These are phyloP conservation scores for Solanum sitiens DNA, from an alignment of 257 asterid genomes.

Conservation along the genomic window DNA sequence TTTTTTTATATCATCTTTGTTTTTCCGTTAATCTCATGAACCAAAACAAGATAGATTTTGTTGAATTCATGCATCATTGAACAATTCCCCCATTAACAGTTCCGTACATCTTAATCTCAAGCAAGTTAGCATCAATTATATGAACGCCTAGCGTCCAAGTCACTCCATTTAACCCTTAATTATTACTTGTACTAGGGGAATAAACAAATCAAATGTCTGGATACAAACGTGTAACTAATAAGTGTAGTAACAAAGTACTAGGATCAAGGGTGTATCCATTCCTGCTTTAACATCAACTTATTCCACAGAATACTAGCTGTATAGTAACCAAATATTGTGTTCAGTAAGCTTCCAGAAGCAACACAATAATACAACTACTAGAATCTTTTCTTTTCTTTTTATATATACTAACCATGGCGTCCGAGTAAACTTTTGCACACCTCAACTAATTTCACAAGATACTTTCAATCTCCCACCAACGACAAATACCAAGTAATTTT, in stretches of 20 bases:
- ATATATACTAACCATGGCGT: no score
- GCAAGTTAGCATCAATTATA: neutral
- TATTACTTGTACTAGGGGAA: neutral
- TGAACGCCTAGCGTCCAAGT: neutral
- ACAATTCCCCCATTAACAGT: neutral
- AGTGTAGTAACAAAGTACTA: neutral
- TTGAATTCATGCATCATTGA: no score
- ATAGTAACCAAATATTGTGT: neutral
- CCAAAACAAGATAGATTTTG: no score
- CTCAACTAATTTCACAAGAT: no score
- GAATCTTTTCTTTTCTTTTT: neutral
- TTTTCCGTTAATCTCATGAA: no score
- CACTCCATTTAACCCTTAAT: neutral
- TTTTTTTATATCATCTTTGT: no score
- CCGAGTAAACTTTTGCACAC: no score
- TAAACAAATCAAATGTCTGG: neutral
- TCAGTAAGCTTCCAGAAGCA: neutral
- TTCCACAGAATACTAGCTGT: neutral
- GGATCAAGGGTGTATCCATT: neutral
- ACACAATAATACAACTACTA: neutral
- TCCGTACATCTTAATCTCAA: neutral
- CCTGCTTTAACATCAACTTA: neutral
- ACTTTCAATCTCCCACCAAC: no score
- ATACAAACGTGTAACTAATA: neutral
- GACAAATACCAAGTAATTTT: no score